Evolutionary conservation across 2,329 filamentous ascomycete species (phyloP).

Genomic region (Ceratocystis huliohia): DNA sequence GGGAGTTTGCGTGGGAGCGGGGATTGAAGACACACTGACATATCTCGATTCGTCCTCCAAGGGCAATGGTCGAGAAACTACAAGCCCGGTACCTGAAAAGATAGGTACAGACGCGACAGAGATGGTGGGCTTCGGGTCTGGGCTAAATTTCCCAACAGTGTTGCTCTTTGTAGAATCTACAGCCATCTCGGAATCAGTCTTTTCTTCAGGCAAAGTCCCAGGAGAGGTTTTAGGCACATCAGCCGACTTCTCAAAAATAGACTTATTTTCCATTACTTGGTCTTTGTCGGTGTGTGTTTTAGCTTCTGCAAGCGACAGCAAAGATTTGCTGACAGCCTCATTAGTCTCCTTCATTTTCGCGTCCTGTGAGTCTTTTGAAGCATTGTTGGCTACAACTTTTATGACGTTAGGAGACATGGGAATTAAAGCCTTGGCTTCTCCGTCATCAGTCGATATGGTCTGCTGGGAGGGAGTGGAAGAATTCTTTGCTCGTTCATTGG

Average conservation of each 20-base stretch:
- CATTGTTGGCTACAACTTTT: neutral
- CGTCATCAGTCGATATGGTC: neutral
- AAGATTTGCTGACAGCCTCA: neutral
- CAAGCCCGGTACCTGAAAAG: too few species aligned
- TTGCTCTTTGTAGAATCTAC: neutral
- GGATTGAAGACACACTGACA: neutral
- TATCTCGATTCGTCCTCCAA: neutral
- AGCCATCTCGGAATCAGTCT: conserved; percentile 10
- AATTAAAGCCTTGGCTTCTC: neutral
- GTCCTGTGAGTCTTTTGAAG: neutral
- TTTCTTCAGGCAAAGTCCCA: neutral
- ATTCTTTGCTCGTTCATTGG: neutral
- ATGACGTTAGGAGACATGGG: neutral
- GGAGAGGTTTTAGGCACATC: neutral
- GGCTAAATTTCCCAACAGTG: neutral
- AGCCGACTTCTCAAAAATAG: neutral
- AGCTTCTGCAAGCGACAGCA: neutral
- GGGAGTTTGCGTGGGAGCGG: neutral
- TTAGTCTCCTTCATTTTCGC: neutral
- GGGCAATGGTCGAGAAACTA: neutral
- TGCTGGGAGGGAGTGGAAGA: neutral
- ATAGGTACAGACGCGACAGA: neutral
- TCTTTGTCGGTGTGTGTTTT: neutral
- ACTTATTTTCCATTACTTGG: neutral
- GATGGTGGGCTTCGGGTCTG: neutral